Base-by-base conservation (phyloP, 371 early-diverging fungal genomes). In the Parasitella parasitica region DNA sequence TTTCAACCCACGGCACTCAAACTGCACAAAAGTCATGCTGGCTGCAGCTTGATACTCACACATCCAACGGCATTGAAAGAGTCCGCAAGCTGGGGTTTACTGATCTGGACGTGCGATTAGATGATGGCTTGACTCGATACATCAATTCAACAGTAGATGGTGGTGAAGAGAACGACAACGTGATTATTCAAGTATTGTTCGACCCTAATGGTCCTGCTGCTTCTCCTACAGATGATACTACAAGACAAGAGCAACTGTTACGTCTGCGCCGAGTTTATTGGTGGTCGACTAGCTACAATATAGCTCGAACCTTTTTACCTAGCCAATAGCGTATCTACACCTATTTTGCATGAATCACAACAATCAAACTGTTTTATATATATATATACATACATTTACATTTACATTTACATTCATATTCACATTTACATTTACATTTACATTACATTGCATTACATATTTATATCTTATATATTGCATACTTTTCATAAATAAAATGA, bases 11-110 rank as follows among this genome's bases (percentile, higher is more conserved):
- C 41, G 8, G 18, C 16, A 41, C 6, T 28, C 4, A 16, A 27
- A 22, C 8, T 1, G 27, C n/a, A 15, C 16, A 15, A 7, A 49
- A 30, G n/a, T 13, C 37, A 6, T 66, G n/a, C n/a, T n/a, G 62
- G 61, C 22, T 66, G 4, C 66, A 61, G 4, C 28, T 66, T 8
- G 66, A 66, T 28, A 26, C 48, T 13, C 41, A 57, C 13, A 66
- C 32, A 9, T 65, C 60, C 4, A 59, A 34, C 8, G 51, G 57
- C 11, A 66, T 66, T 32, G 66, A 66, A 27, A 38, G 62, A n/a
- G 57, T 66, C 8, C 55, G 62, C 9, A 32, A 37, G 30, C 18
- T 62, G 9, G 62, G 55, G 6, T 55, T 62, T 37, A 13, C 30
- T 9, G 36, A 62, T 37, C 26, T 57, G 4, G 43, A 43, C 12